Percentiles rank a stretch among this genome's conserved stretches.
Conservation (phyloP, 495 filamentous ascomycete species). For the Bathelium albidoporum region DNA sequence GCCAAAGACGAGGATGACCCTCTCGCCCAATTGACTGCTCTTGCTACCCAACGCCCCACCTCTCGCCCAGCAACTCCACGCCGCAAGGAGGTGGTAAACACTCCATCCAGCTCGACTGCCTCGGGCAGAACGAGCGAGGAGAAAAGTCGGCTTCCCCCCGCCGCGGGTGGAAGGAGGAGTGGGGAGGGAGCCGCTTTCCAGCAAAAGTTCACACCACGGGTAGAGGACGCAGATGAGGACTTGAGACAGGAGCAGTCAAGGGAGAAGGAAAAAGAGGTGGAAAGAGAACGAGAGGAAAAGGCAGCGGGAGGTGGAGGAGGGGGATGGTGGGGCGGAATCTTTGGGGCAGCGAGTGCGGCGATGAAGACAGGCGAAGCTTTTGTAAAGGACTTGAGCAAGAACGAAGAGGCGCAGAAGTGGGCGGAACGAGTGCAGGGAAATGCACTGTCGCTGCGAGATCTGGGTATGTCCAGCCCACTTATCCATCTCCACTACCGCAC, state of each 20-base stretch:
- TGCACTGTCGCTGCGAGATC: slow-evolving; percentile 65
- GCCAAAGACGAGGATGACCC: slow-evolving; percentile 49
- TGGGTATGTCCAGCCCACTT: slow-evolving; percentile 50
- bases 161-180: slow-evolving; percentile 47
- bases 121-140: slow-evolving; percentile 46
- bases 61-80: slow-evolving; percentile 79
- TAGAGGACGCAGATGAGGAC: slow-evolving; percentile 31
- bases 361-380: slow-evolving; percentile 91
- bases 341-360: slow-evolving; percentile 59
- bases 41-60: slow-evolving; percentile 50
- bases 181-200: slow-evolving; percentile 63
- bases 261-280: slow-evolving; percentile 40
- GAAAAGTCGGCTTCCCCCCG: slow-evolving; percentile 31
- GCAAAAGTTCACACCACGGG: slow-evolving; percentile 37
- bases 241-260: no score
- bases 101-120: slow-evolving; percentile 43
- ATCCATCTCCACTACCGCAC: slow-evolving; percentile 2
- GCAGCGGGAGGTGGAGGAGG: slow-evolving; percentile 41
- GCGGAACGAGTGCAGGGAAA: slow-evolving; percentile 90
- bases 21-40: slow-evolving; percentile 75
- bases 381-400: slow-evolving; percentile 89
- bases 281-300: slow-evolving; percentile 16
- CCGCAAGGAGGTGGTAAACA: slow-evolving; percentile 48
- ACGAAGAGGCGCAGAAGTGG: slow-evolving; percentile 94
- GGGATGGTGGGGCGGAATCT: slow-evolving; percentile 87